A percentile compares a stretch with the other conserved stretches of the same genome.
These are phyloP conservation scores for Fusarium sp. DNA, from an alignment of 2,329 filamentous ascomycete species.

Conservation along the genomic window DNA sequence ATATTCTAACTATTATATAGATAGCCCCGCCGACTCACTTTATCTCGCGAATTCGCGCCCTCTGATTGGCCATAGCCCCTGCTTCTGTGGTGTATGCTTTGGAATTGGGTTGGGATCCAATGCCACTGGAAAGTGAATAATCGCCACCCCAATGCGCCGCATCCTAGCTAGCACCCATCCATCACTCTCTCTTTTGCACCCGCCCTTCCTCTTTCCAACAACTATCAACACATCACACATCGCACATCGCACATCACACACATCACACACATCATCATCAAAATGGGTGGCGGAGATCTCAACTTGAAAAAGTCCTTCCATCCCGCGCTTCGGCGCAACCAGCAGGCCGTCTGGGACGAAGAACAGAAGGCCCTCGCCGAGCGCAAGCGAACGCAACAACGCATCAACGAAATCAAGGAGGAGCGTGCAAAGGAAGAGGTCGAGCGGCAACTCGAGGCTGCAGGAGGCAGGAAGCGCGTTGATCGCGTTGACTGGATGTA, in stretches of 20 bases:
- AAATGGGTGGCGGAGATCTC: slow-evolving; percentile 92
- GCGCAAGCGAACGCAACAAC: slow-evolving; percentile 91
- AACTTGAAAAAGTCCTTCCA: slow-evolving; percentile 98
- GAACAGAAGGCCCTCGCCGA: slow-evolving; percentile 94
- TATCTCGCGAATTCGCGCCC: too few relatives aligned
- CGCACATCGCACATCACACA: too few relatives aligned
- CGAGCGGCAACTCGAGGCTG: slow-evolving; percentile 87
- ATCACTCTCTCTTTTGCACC: not conserved
- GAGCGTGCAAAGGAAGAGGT: slow-evolving; percentile 94
- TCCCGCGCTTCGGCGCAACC: slow-evolving; percentile 89
- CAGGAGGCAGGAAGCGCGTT: slow-evolving; percentile 82
- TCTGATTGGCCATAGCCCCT: too few relatives aligned
- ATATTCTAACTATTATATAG: too few relatives aligned
- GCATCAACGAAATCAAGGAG: slow-evolving; percentile 92
- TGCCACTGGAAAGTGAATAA: too few relatives aligned
- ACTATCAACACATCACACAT: slow-evolving; percentile 5
- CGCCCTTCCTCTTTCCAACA: slow-evolving; percentile 6
- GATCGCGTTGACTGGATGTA: slow-evolving; percentile 99
- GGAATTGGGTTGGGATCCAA: too few relatives aligned
- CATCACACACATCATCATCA: too few relatives aligned
- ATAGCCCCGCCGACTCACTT: too few relatives aligned
- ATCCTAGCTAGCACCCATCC: too few relatives aligned
- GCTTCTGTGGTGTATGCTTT: too few relatives aligned
- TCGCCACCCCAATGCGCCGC: slow-evolving; percentile 47
- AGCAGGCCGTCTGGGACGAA: slow-evolving; percentile 89